Percentiles rank a stretch among this genome's conserved stretches.
These are phyloP conservation scores for Poterioochromonas sp. DNA, from an alignment of 352 stramenopile genomes.

Conservation along the genomic window DNA sequence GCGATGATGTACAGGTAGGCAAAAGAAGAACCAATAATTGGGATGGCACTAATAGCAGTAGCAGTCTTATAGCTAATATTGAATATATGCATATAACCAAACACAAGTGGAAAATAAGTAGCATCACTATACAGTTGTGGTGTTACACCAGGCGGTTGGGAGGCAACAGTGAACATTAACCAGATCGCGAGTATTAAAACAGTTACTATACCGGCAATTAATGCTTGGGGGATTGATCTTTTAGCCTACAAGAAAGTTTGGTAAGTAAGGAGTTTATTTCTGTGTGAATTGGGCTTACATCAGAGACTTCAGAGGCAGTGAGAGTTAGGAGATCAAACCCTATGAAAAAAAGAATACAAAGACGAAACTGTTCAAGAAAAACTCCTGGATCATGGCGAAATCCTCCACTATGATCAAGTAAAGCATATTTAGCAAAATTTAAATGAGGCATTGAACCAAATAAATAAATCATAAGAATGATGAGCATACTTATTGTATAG, in stretches of 20 bases:
- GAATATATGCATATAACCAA: not conserved
- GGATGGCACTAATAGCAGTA: not conserved
- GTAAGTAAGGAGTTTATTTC: too few species aligned
- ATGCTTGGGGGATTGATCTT: not conserved
- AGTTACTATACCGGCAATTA: not conserved
- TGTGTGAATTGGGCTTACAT: not conserved
- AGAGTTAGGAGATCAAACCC: conserved; percentile 2
- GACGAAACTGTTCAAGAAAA: not conserved
- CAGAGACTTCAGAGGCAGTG: not conserved
- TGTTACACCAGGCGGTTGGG: not conserved
- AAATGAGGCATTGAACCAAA: not conserved
- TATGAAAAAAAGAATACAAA: not conserved
- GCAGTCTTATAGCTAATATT: not conserved
- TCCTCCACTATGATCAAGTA: not conserved
- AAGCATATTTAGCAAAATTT: not conserved
- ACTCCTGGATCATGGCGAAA: not conserved
- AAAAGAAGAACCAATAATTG: not conserved
- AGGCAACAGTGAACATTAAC: not conserved
- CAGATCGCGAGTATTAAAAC: not conserved
- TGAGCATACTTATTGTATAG: too few species aligned
- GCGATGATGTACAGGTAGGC: not conserved
- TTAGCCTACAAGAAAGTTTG: too few species aligned
- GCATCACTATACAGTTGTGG: not conserved
- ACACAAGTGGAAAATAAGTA: not conserved
- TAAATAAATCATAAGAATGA: conserved; percentile 16